phyloP scores from a whole-genome alignment of 129 eudicot genomes.

The Tagetes erecta region DNA sequence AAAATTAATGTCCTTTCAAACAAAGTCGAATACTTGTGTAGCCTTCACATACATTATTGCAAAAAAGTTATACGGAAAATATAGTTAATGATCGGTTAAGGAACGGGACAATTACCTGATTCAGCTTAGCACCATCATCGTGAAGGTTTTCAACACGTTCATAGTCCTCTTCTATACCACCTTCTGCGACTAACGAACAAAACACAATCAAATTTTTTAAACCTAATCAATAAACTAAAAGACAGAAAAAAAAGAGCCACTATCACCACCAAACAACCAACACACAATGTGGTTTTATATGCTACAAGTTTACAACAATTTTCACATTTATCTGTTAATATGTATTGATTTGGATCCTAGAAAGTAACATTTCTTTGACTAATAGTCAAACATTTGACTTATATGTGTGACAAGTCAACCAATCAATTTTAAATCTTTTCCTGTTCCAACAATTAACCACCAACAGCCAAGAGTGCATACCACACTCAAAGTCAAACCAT shows the following conservation, averaged over 20 bases:
- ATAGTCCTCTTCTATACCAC: slow-evolving; percentile 32
- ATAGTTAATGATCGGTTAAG: neutral
- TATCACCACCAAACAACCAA: slow-evolving; percentile 1
- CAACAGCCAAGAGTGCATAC: neutral
- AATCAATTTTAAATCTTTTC: neutral
- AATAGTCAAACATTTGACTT: slow-evolving; percentile 1
- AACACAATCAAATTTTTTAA: neutral
- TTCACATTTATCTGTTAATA: neutral
- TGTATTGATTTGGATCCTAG: neutral
- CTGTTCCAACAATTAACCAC: neutral
- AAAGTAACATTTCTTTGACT: neutral
- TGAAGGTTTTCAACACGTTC: slow-evolving; percentile 24
- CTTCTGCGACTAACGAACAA: slow-evolving; percentile 15
- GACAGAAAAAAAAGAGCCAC: neutral
- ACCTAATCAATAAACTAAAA: slow-evolving; percentile 9
- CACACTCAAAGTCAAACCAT: neutral
- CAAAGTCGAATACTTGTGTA: neutral
- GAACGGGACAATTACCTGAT: slow-evolving; percentile 24
- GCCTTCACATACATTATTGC: neutral
- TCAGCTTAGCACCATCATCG: slow-evolving; percentile 22
- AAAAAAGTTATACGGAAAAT: neutral
- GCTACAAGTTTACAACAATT: neutral
- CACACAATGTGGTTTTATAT: neutral
- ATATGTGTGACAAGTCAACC: slow-evolving; percentile 2
- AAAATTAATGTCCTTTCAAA: neutral